phyloP scores from a whole-genome alignment of 768 basidiomycete genomes.

The Phaffia tasmanica region DNA sequence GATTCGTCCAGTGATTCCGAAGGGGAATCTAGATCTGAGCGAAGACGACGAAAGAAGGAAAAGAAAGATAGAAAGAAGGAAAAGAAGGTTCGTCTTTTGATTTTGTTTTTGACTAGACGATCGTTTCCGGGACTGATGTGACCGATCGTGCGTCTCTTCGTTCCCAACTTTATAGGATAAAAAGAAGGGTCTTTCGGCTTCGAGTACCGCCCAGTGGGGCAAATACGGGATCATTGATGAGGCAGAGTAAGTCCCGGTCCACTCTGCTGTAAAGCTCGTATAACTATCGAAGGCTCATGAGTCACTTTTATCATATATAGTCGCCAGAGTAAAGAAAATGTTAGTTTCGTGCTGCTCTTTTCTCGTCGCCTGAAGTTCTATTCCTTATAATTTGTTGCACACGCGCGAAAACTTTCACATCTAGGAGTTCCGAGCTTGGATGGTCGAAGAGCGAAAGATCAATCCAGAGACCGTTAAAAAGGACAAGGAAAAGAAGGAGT shows the following conservation, averaged over 20 bases:
- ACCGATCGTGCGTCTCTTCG: slow-evolving; percentile 1
- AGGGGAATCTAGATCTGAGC: slow-evolving; percentile 27
- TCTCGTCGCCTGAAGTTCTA: not conserved
- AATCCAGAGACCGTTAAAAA: slow-evolving; percentile 82
- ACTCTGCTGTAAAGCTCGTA: not conserved
- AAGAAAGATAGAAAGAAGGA: slow-evolving; percentile 30
- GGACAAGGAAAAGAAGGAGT: slow-evolving; percentile 76
- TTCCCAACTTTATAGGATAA: slow-evolving; percentile 43
- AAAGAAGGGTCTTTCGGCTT: slow-evolving; percentile 45
- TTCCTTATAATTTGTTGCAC: not conserved
- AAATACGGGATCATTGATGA: slow-evolving; percentile 80
- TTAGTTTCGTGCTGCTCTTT: slow-evolving; percentile 18
- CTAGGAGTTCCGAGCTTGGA: slow-evolving; percentile 79
- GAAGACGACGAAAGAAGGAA: slow-evolving; percentile 28
- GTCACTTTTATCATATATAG: slow-evolving; percentile 44
- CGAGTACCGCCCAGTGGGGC: slow-evolving; percentile 57
- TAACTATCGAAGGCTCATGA: slow-evolving; percentile 4
- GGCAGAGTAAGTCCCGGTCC: slow-evolving; percentile 52
- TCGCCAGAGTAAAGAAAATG: slow-evolving; percentile 60
- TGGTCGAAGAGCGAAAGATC: slow-evolving; percentile 80
- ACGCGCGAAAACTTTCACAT: not conserved
- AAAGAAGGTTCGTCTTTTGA: slow-evolving; percentile 43
- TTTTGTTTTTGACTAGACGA: not conserved
- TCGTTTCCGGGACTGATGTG: slow-evolving; percentile 14
- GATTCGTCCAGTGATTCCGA: slow-evolving; percentile 28